These are phyloP conservation scores for Calonectria pseudoturangicola DNA, from an alignment of 2,329 filamentous ascomycete genomes.

Conservation along the genomic window DNA sequence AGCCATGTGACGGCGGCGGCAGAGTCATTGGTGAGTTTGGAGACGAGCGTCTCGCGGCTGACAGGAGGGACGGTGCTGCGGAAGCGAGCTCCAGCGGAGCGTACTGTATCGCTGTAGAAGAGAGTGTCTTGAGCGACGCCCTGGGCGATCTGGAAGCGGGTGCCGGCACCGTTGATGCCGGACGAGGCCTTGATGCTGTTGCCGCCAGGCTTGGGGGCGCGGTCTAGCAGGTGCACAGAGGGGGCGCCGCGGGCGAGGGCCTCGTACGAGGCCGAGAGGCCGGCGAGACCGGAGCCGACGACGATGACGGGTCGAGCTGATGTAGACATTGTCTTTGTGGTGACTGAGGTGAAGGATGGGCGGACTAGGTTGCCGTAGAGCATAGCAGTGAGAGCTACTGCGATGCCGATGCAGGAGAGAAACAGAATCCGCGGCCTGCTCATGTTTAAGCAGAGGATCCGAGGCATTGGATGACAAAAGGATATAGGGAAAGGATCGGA, in stretches of 20 bases:
- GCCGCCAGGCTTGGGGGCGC: slow-evolving; percentile 75
- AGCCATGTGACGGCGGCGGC: slow-evolving; percentile 74
- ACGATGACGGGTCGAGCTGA: slow-evolving; percentile 68
- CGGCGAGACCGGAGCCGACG: slow-evolving; percentile 79
- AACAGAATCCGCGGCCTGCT: slow-evolving; percentile 54
- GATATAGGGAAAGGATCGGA: slow-evolving; percentile 26
- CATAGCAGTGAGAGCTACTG: slow-evolving; percentile 55
- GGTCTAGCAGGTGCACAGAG: slow-evolving; percentile 75
- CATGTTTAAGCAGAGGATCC: slow-evolving; percentile 55
- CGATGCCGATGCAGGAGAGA: slow-evolving; percentile 54
- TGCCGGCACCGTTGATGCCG: slow-evolving; percentile 78
- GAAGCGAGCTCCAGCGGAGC: slow-evolving; percentile 71
- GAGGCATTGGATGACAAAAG: slow-evolving; percentile 49
- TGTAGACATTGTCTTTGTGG: slow-evolving; percentile 54
- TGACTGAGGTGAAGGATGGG: slow-evolving; percentile 46
- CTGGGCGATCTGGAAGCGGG: slow-evolving; percentile 70
- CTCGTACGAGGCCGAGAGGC: slow-evolving; percentile 75
- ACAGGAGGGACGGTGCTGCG: slow-evolving; percentile 45
- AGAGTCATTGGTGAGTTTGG: slow-evolving; percentile 68
- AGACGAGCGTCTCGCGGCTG: slow-evolving; percentile 67
- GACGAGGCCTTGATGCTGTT: slow-evolving; percentile 81
- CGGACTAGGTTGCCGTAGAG: slow-evolving; percentile 53
- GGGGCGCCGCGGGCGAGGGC: slow-evolving; percentile 70
- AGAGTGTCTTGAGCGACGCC: slow-evolving; percentile 60
- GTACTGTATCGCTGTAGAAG: slow-evolving; percentile 74